Evolutionary conservation across 108 stramenopile species (phyloP), one percentile per base, ranked within the genome.

Genomic region (Pinguiococcus pyrenoidosus): DNA sequence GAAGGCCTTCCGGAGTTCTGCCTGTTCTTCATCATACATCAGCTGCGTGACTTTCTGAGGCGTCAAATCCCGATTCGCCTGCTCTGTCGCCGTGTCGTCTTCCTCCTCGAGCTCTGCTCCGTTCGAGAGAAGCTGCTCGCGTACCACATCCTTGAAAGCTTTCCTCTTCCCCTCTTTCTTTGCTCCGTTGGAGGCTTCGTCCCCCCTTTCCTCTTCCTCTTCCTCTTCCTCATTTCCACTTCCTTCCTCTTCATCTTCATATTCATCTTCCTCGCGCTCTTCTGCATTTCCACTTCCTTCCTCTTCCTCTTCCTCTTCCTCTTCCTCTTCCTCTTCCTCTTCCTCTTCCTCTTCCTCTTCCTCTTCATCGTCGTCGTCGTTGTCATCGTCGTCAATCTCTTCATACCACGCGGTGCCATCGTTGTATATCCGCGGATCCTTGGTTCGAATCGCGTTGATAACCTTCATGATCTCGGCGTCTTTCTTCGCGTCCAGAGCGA

Each of bases 11-110:
- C 91, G 80, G 18, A 93, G 56, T 38, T 78, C 59, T 40, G 73
- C 44, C 64, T 96, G 95, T 59, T 93, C 83, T 9, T 71, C 74
- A 49, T 96, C 89, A 56, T 96, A 96, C 1, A 79, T 89, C 18
- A 90, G 64, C 43, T 69, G 30, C 30, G 7, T 30, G 30, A 30
- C 10, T 12, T 12, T 35, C 10, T 12, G 12, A 12, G 34, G 12
- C 34, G 10, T 10, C 34, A 35, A 12, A 12, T 35, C 10, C 34
- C 34, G 34, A 12, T 35, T 12, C 34, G 10, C 10, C 14, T 39
- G 14, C 16, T 40, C 39, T 20, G n/a, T 8, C 18, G 39, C 17
- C 43, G 43, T 26, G 7, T 60, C 70, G 13, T 69, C 64, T 23
- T 44, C 62, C 8, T 66, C 76, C 69, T 88, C 84, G 48, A 89